These are phyloP conservation scores for Saturnispora serradocipensis DNA, from an alignment of 805 yeast genomes.

Conservation along the genomic window DNA sequence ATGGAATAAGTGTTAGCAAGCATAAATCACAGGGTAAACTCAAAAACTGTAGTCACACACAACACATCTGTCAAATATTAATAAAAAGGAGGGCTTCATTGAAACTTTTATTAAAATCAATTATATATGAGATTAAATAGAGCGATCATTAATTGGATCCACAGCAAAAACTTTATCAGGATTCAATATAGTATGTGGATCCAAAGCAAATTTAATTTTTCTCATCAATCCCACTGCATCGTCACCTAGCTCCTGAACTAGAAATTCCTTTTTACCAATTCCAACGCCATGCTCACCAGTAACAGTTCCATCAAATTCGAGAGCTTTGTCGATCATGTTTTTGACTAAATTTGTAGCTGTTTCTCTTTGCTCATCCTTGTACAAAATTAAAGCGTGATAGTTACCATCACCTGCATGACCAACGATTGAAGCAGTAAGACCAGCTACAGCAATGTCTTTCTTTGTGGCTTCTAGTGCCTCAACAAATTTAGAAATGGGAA, in stretches of 20 bases:
- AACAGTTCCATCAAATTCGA: conserved; percentile 68
- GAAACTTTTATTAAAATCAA: neutral
- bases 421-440: conserved; percentile 55
- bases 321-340: conserved; percentile 61
- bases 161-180: conserved; percentile 72
- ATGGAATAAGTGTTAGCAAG: too few species aligned
- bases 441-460: conserved; percentile 49
- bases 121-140: neutral
- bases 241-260: conserved; percentile 58
- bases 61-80: neutral
- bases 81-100: neutral
- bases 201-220: conserved; percentile 60
- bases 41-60: too few species aligned
- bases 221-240: conserved; percentile 71
- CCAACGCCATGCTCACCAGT: conserved; percentile 92
- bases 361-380: conserved; percentile 45
- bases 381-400: conserved; percentile 61
- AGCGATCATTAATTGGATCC: conserved; percentile 41
- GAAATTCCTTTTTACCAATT: conserved; percentile 59
- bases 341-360: conserved; percentile 52
- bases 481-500: conserved; percentile 66
- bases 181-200: conserved; percentile 65
- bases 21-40: too few species aligned
- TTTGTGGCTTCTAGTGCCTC: conserved; percentile 54
- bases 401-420: conserved; percentile 94